A percentile compares a stretch with the other conserved stretches of the same genome.
phyloP scores from a whole-genome alignment of 1,284 basidiomycete species.

The Puccinia sorghi region DNA sequence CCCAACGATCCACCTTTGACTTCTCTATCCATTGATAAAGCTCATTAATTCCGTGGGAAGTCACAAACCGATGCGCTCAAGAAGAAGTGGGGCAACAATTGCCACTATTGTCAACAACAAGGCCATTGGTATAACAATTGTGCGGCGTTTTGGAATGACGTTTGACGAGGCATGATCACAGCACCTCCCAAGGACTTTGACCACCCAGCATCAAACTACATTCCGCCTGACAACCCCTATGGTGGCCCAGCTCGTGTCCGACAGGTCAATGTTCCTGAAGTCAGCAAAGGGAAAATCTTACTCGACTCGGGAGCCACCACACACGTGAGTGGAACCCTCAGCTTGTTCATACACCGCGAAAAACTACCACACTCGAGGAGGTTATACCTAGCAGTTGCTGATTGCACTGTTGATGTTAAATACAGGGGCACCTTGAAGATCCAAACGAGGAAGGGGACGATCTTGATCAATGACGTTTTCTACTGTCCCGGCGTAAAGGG shows the following conservation, averaged over 20 bases:
- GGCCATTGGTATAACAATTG: slow-evolving; percentile 23
- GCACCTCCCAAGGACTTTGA: neutral
- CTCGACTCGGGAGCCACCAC: slow-evolving; percentile 7
- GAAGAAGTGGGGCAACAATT: neutral
- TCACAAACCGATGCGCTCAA: neutral
- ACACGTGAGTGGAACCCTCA: slow-evolving; percentile 1
- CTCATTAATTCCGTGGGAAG: neutral
- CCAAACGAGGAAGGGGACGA: neutral
- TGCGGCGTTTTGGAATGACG: neutral
- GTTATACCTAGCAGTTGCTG: slow-evolving; percentile 1
- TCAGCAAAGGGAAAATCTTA: too few species aligned
- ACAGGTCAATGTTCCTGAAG: neutral
- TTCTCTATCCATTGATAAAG: neutral
- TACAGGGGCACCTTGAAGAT: slow-evolving; percentile 2
- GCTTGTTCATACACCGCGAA: neutral
- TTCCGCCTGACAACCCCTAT: neutral
- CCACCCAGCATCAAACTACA: neutral
- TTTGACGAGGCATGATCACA: neutral
- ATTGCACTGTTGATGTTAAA: neutral
- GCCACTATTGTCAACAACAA: neutral
- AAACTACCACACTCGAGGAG: neutral
- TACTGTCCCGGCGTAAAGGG: neutral
- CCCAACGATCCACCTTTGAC: too few species aligned
- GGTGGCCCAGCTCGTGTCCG: neutral
- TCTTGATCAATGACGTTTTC: neutral